Conservation (phyloP, 768 basidiomycete genomes). For the Leucosporidium yakuticum region DNA sequence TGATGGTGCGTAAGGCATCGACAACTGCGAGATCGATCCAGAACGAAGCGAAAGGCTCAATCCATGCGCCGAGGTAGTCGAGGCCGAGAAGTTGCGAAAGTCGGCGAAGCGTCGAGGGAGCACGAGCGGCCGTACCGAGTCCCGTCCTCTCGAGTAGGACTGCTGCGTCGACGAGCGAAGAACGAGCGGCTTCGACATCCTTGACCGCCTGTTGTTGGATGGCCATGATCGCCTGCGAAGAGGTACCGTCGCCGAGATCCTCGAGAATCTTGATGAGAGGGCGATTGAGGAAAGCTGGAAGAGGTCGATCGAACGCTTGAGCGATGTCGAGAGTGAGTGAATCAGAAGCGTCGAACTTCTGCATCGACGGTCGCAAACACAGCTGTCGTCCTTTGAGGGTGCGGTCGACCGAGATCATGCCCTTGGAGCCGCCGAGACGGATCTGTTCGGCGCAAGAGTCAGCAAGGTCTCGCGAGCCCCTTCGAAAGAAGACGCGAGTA, state of each 20-base stretch:
- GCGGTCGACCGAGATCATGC: constrained; percentile 59
- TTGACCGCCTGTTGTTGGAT: constrained; percentile 61
- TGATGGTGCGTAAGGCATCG: constrained; percentile 64
- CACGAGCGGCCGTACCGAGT: constrained; percentile 51
- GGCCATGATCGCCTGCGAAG: constrained; percentile 30
- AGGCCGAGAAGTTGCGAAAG: constrained; percentile 43
- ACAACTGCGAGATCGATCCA: constrained; percentile 60
- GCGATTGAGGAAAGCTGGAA: constrained; percentile 36
- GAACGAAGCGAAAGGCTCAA: constrained; percentile 51
- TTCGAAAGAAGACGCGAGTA: background rate
- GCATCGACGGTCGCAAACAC: constrained; percentile 58
- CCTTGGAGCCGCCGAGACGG: constrained; percentile 38
- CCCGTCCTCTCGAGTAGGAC: constrained; percentile 51
- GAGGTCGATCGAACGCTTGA: constrained; percentile 56
- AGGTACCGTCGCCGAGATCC: constrained; percentile 51
- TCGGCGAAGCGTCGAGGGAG: constrained; percentile 48
- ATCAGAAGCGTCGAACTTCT: constrained; percentile 56
- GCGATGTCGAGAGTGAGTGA: constrained; percentile 38
- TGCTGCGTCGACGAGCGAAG: constrained; percentile 53
- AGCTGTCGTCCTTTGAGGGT: constrained; percentile 51
- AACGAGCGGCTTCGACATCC: constrained; percentile 56
- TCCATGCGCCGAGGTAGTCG: constrained; percentile 44
- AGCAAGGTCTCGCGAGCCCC: no score
- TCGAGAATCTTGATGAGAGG: constrained; percentile 64
- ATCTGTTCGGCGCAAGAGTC: constrained; percentile 15